Evolutionary conservation across 139 green algal genomes (phyloP).

Genomic region (Ulvella scutata): DNA sequence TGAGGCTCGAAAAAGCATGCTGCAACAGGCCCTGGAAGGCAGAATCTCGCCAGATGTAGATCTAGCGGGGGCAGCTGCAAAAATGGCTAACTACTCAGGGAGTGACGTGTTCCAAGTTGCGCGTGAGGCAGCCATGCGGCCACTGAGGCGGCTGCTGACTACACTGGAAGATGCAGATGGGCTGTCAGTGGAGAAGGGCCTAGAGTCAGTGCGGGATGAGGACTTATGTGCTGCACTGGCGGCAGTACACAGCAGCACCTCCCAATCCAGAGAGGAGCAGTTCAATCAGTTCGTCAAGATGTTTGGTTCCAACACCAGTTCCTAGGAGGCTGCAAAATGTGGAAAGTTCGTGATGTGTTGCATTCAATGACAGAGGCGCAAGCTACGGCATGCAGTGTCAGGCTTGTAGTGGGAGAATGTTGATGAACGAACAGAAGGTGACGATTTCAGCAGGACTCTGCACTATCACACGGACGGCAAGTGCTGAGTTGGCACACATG

Average conservation of each 20-base stretch:
- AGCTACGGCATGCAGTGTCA: too few relatives aligned
- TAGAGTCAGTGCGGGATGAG: not conserved
- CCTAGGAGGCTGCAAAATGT: not conserved
- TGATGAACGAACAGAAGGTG: too few relatives aligned
- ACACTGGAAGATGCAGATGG: slow-evolving; percentile 18
- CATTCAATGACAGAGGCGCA: too few relatives aligned
- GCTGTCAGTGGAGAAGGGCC: not conserved
- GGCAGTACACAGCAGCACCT: not conserved
- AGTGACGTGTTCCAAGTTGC: slow-evolving; percentile 31
- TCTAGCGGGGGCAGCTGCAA: slow-evolving; percentile 10
- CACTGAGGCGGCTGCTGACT: slow-evolving; percentile 29
- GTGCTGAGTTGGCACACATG: too few relatives aligned
- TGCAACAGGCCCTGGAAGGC: slow-evolving; percentile 16
- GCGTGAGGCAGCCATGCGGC: slow-evolving; percentile 47
- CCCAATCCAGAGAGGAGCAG: not conserved
- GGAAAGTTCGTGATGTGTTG: too few relatives aligned
- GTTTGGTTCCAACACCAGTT: not conserved
- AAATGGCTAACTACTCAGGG: slow-evolving; percentile 27
- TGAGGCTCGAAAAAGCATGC: slow-evolving; percentile 19
- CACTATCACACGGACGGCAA: too few relatives aligned
- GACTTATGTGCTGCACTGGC: not conserved
- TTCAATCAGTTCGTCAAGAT: not conserved
- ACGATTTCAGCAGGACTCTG: too few relatives aligned
- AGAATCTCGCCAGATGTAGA: slow-evolving; percentile 14
- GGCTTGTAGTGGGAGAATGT: too few relatives aligned